Percentiles rank a stretch among this genome's conserved stretches.
Evolutionary conservation across 495 filamentous ascomycete species (phyloP).

Genomic region (Aspergillus kassunensis): DNA sequence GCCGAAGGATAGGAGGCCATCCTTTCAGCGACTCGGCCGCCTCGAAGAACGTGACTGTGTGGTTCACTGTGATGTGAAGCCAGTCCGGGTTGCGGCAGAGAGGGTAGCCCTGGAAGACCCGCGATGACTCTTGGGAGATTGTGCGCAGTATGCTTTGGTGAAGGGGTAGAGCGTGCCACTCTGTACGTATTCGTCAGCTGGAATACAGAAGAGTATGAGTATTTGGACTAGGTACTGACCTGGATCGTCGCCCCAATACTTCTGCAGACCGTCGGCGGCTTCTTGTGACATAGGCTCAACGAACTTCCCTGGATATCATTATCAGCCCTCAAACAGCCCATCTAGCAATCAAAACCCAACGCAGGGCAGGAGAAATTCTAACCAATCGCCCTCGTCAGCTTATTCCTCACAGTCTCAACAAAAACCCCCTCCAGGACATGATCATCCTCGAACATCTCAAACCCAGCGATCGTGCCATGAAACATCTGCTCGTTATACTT

Average conservation of each 20-base stretch:
- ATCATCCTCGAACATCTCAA: conserved; percentile 6
- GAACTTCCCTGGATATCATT: not conserved
- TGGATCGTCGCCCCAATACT: not conserved
- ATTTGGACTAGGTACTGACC: not conserved
- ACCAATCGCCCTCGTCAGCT: conserved; percentile 3
- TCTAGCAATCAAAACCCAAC: not conserved
- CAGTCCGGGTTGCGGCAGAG: conserved; percentile 50
- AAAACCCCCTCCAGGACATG: not conserved
- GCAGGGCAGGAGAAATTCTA: not conserved
- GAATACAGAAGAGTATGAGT: not conserved
- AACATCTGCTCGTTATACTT: conserved; percentile 3
- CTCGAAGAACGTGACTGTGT: conserved; percentile 42
- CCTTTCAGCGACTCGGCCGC: conserved; percentile 16
- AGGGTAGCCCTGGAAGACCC: conserved; percentile 48
- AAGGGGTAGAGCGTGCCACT: conserved; percentile 31
- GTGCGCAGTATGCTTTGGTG: conserved; percentile 20
- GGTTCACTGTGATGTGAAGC: conserved; percentile 45
- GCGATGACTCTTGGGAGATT: conserved; percentile 47
- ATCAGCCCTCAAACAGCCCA: not conserved
- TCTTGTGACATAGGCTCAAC: not conserved
- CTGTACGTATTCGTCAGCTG: not conserved
- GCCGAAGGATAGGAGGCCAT: conserved; percentile 23
- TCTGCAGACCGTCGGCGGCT: not conserved
- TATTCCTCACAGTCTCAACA: not conserved
- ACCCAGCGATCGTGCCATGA: conserved; percentile 1